A percentile compares a stretch with the other conserved stretches of the same genome.
These are phyloP conservation scores for Ophiostoma angusticollis DNA, from an alignment of 2,329 filamentous ascomycete species.

Conservation along the genomic window DNA sequence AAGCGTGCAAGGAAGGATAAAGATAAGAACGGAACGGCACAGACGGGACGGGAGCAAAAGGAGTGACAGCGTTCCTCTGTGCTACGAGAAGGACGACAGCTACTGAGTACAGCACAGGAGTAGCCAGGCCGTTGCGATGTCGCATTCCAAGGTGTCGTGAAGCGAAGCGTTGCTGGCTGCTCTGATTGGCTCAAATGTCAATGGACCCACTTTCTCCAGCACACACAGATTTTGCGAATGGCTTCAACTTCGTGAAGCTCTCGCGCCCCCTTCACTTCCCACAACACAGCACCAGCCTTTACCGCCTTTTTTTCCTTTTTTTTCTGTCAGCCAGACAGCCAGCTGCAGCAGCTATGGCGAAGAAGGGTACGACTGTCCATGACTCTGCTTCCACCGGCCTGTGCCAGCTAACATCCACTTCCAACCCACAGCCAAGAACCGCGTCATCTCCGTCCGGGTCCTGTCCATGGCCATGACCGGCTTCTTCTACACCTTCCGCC, in stretches of 20 bases:
- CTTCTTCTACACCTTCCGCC: constrained; percentile 84
- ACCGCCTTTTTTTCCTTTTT: no score
- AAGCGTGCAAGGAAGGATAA: no score
- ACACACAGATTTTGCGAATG: constrained; percentile 10
- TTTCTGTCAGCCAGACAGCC: no score
- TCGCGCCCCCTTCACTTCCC: constrained; percentile 8
- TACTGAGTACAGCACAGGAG: no score
- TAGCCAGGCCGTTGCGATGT: no score
- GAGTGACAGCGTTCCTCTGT: no score
- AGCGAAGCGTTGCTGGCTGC: no score
- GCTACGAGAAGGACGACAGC: no score
- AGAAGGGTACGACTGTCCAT: constrained; percentile 20
- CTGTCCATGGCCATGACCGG: constrained; percentile 98
- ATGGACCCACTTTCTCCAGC: not conserved
- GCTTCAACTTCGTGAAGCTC: no score
- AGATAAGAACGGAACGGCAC: no score
- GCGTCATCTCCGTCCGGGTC: constrained; percentile 84
- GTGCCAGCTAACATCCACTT: not conserved
- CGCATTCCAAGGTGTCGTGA: no score
- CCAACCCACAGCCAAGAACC: constrained; percentile 72
- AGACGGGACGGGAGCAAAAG: no score
- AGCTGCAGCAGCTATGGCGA: constrained; percentile 22
- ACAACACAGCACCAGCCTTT: not conserved
- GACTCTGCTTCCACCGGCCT: not conserved
- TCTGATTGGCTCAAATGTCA: constrained; percentile 2